phyloP scores from a whole-genome alignment of 345 rosid genomes.

The Carallia pectinifolia region DNA sequence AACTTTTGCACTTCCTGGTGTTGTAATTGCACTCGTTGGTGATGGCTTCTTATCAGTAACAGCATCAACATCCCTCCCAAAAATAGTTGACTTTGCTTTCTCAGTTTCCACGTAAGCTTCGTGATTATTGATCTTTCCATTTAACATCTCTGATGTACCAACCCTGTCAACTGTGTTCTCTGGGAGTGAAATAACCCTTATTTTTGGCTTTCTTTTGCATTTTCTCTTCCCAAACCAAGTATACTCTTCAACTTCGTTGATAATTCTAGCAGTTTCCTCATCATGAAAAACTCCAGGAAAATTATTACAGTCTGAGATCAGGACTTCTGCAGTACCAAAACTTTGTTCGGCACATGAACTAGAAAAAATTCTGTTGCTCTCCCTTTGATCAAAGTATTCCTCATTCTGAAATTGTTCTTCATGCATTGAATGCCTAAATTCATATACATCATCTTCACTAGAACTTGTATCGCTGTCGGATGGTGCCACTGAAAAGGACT shows the following conservation, averaged over 20 bases:
- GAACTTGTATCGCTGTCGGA: constrained; percentile 79
- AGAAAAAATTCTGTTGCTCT: constrained; percentile 34
- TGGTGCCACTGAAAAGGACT: constrained; percentile 73
- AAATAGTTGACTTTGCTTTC: constrained; percentile 12
- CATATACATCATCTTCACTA: constrained; percentile 61
- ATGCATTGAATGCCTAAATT: constrained; percentile 40
- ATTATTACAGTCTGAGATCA: constrained; percentile 30
- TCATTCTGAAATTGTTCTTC: constrained; percentile 39
- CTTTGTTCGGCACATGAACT: constrained; percentile 38
- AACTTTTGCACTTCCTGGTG: constrained; percentile 16
- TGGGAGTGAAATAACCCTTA: constrained; percentile 49
- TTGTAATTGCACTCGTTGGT: constrained; percentile 1
- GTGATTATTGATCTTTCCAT: constrained; percentile 34
- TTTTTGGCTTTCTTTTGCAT: constrained; percentile 53
- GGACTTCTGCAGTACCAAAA: constrained; percentile 26
- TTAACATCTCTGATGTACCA: constrained; percentile 37
- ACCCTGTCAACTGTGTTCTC: constrained; percentile 31
- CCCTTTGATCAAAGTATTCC: constrained; percentile 24
- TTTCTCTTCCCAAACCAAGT: constrained; percentile 47
- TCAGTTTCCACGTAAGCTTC: constrained; percentile 29
- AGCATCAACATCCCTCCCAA: constrained; percentile 18
- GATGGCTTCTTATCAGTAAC: constrained; percentile 24
- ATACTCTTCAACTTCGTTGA: constrained; percentile 34
- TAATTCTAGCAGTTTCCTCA: constrained; percentile 38
- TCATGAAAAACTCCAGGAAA: constrained; percentile 32